These are phyloP conservation scores for Penicillium sp. DNA, from an alignment of 2,329 filamentous ascomycete species.

Conservation along the genomic window DNA sequence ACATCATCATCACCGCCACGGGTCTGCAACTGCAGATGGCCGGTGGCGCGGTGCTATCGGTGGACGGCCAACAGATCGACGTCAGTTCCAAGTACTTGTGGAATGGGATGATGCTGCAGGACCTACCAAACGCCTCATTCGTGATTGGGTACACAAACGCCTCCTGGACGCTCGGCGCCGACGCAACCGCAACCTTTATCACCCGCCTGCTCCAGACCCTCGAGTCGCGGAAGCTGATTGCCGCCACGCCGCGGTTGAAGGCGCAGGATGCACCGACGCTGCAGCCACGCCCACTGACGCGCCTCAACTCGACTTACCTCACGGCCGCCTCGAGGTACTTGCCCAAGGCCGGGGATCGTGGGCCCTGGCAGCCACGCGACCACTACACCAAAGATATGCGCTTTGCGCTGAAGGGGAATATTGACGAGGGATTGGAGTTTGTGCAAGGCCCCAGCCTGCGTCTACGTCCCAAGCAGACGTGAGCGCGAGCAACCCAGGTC, in stretches of 20 bases:
- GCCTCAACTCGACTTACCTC: slow-evolving; percentile 44
- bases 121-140: slow-evolving; percentile 43
- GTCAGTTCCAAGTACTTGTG: slow-evolving; percentile 41
- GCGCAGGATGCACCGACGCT: slow-evolving; percentile 17
- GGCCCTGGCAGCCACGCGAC: slow-evolving; percentile 41
- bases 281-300: slow-evolving; percentile 33
- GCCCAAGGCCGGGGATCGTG: slow-evolving; percentile 40
- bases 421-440: slow-evolving; percentile 36
- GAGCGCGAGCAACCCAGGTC: neutral
- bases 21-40: slow-evolving; percentile 43
- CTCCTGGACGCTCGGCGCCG: slow-evolving; percentile 47
- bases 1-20: slow-evolving; percentile 47
- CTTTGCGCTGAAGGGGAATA: slow-evolving; percentile 37
- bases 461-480: slow-evolving; percentile 14
- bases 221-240: slow-evolving; percentile 25
- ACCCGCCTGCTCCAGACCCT: slow-evolving; percentile 37
- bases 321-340: slow-evolving; percentile 32
- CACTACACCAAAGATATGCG: slow-evolving; percentile 42
- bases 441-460: slow-evolving; percentile 18
- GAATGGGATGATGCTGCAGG: slow-evolving; percentile 46
- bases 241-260: slow-evolving; percentile 30
- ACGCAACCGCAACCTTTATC: slow-evolving; percentile 43
- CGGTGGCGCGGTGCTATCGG: slow-evolving; percentile 35
- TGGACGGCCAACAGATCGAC: slow-evolving; percentile 39
- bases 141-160: slow-evolving; percentile 47